Evolutionary conservation across 768 basidiomycete genomes (phyloP), one percentile per base, ranked within the genome.

Genomic region (Serpula lacrymans): DNA sequence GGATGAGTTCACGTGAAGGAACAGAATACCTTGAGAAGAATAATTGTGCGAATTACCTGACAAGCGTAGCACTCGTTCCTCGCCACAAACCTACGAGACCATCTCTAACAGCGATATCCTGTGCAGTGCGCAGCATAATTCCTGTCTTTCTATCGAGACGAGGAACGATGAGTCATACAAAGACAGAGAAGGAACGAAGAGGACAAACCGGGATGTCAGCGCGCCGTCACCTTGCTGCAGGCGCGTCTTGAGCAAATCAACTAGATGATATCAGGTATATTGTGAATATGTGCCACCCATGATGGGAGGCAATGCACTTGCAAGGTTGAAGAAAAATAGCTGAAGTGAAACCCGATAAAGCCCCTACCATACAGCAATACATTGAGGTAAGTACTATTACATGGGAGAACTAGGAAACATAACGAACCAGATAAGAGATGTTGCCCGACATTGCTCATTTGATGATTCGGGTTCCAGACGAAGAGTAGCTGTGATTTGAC

Each of bases 201-300:
- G 36, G 21, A 34, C 67, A 46, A 51, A 73, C 77, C 64, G 58
- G 52, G 60, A 53, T 26, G 48, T 56, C 27, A 65, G 29, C 22
- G 47, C 53, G 5, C 74, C 74, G 60, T 87, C 84, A 39, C 80
- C 80, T 62, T 93, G 90, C 58, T 94, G 92, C 50, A 93, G 56
- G 34, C 92, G 76, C n/a, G 93, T 95, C 65, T 96, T 96, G 50
- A 96, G 63, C 17, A 95, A 69, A 65, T 96, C 93, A 49, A 95
- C 88, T 90, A 31, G 13, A 13, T 25, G 13, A 4, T 14, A 11
- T 42, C 5, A 35, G 43, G 36, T 21, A 16, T 28, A 23, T 34
- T 18, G 29, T 8, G 13, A 13, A 16, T n/a, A n/a, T n/a, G n/a
- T n/a, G n/a, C n/a, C n/a, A n/a, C n/a, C n/a, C 22, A 3, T 18